A percentile compares a stretch with the other conserved stretches of the same genome.
Evolutionary conservation across 805 yeast species (phyloP).

Genomic region (Ogataea saltuana): DNA sequence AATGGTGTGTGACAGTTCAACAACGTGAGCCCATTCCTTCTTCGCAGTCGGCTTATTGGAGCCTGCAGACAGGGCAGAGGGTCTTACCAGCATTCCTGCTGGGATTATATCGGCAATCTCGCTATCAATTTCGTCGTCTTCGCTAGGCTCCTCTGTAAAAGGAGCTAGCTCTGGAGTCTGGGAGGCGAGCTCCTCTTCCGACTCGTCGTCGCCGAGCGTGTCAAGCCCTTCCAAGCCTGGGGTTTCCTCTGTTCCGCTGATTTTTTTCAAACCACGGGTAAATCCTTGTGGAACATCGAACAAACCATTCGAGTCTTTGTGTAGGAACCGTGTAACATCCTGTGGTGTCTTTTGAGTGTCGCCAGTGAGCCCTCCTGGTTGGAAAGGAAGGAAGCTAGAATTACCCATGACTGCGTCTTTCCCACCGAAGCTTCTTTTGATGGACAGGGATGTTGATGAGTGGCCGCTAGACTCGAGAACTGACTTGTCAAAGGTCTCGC

Average conservation of each 20-base stretch:
- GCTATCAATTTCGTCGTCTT: slow-evolving; percentile 22
- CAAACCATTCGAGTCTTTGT: slow-evolving; percentile 71
- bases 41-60: slow-evolving; percentile 17
- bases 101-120: slow-evolving; percentile 35
- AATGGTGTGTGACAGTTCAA: slow-evolving; percentile 79
- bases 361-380: slow-evolving; percentile 75
- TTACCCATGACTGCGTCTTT: slow-evolving; percentile 66
- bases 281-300: slow-evolving; percentile 85
- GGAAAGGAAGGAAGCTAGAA: slow-evolving; percentile 78
- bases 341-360: slow-evolving; percentile 15
- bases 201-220: slow-evolving; percentile 7
- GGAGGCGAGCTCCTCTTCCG: slow-evolving; percentile 12
- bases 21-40: slow-evolving; percentile 92
- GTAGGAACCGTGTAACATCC: slow-evolving; percentile 46
- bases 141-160: slow-evolving; percentile 7
- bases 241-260: slow-evolving; percentile 6
- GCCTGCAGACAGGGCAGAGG: slow-evolving; percentile 16
- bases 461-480: slow-evolving; percentile 47
- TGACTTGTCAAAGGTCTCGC: slow-evolving; percentile 57
- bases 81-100: slow-evolving; percentile 29
- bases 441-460: slow-evolving; percentile 69
- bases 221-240: slow-evolving; percentile 15
- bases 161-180: slow-evolving; percentile 10
- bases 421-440: slow-evolving; percentile 66
- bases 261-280: slow-evolving; percentile 59